Evolutionary conservation across 768 basidiomycete species (phyloP).

Genomic region (Termitomyces heimii): DNA sequence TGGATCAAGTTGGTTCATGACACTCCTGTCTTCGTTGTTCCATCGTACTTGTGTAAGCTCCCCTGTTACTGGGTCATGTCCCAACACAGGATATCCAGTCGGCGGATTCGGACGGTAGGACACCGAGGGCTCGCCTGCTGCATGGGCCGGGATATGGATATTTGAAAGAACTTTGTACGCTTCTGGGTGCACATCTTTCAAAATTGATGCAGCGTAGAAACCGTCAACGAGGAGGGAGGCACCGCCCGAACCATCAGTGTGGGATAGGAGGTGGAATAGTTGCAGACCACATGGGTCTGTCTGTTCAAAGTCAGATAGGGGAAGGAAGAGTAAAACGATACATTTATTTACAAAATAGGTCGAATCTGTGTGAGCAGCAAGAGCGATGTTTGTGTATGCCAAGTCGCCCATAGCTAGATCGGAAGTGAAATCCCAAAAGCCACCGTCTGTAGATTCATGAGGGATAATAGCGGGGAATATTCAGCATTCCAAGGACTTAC

Average conservation of each 20-base stretch:
- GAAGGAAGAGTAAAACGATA: background rate
- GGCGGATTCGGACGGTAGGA: slow-evolving; percentile 54
- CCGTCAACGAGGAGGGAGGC: slow-evolving; percentile 92
- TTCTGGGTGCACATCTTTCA: slow-evolving; percentile 67
- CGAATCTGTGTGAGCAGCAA: slow-evolving; percentile 76
- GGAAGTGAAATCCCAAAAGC: slow-evolving; percentile 96
- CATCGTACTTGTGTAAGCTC: slow-evolving; percentile 78
- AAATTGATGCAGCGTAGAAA: slow-evolving; percentile 82
- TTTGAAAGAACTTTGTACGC: slow-evolving; percentile 64
- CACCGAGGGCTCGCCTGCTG: slow-evolving; percentile 67
- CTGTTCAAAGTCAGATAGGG: slow-evolving; percentile 28
- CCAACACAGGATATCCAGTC: slow-evolving; percentile 64
- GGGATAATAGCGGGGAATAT: background rate
- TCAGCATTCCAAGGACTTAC: slow-evolving; percentile 15
- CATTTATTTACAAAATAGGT: slow-evolving; percentile 54
- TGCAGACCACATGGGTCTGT: slow-evolving; percentile 96
- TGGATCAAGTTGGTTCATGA: slow-evolving; percentile 55
- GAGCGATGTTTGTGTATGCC: slow-evolving; percentile 85
- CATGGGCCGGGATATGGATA: slow-evolving; percentile 74
- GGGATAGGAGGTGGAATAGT: slow-evolving; percentile 88
- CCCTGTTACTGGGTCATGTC: slow-evolving; percentile 53
- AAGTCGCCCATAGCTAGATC: slow-evolving; percentile 89
- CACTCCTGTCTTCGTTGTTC: slow-evolving; percentile 93
- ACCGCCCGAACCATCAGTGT: slow-evolving; percentile 78
- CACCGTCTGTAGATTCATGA: slow-evolving; percentile 56